Percentiles rank a stretch among this genome's conserved stretches.
phyloP scores from a whole-genome alignment of 2,329 filamentous ascomycete species.

The Botrytis elliptica region DNA sequence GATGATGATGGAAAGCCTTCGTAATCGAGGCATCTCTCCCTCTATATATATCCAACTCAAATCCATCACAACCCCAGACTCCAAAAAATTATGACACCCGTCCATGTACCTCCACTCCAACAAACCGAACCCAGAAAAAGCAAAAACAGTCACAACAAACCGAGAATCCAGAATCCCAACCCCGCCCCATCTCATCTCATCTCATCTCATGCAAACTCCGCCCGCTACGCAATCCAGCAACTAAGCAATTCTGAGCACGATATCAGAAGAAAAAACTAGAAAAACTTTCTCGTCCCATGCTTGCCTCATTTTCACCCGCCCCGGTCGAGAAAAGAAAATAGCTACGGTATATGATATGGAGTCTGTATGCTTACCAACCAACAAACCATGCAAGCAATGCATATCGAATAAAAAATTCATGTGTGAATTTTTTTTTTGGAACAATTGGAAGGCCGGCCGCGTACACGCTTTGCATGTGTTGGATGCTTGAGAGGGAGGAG shows the following conservation, averaged over 20 bases:
- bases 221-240: neutral
- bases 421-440: neutral
- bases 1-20: neutral
- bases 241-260: neutral
- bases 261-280: neutral
- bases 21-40: neutral
- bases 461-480: neutral
- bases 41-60: constrained; percentile 1
- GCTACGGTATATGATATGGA: too few relatives aligned
- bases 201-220: neutral
- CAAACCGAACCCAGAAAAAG: neutral
- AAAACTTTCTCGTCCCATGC: neutral
- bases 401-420: too few relatives aligned
- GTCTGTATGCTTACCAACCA: neutral
- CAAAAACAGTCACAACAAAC: neutral
- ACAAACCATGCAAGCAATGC: neutral
- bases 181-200: neutral
- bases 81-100: neutral
- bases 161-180: neutral
- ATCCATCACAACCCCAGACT: neutral
- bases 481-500: neutral
- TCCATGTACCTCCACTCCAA: neutral
- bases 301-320: neutral
- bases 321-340: neutral
- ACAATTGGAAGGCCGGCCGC: neutral